These are phyloP conservation scores for Colletotrichum sp. DNA, from an alignment of 2,329 filamentous ascomycete genomes.

Conservation along the genomic window DNA sequence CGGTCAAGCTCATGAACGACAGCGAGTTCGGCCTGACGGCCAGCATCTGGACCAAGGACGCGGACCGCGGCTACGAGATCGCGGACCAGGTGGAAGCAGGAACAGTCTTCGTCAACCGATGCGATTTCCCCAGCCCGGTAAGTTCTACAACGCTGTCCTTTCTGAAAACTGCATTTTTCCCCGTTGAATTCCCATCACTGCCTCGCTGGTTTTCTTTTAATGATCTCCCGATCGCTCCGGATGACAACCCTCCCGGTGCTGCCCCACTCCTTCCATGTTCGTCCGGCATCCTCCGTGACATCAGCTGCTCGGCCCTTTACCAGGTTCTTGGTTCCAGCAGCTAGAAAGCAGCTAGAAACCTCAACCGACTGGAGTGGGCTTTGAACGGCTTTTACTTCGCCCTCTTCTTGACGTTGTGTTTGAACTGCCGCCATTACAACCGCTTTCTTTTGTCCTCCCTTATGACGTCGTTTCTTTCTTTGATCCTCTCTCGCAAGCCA, in stretches of 20 bases:
- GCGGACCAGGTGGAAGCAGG: conserved; percentile 86
- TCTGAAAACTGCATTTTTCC: background rate
- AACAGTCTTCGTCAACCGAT: conserved; percentile 95
- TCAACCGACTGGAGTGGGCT: background rate
- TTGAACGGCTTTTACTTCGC: background rate
- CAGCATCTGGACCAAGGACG: conserved; percentile 97
- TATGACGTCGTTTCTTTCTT: background rate
- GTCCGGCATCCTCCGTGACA: background rate
- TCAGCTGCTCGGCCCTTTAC: background rate
- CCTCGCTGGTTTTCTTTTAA: background rate
- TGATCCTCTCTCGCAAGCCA: conserved; percentile 21
- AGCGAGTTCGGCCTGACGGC: conserved; percentile 93
- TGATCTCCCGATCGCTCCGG: background rate
- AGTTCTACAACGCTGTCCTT: conserved; percentile 40
- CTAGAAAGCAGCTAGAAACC: background rate
- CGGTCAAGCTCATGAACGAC: conserved; percentile 88
- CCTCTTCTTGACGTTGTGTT: background rate
- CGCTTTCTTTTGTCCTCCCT: background rate
- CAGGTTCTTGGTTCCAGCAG: background rate
- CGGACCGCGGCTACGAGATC: conserved; percentile 74
- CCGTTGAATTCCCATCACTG: background rate
- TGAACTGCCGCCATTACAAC: background rate
- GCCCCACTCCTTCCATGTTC: background rate
- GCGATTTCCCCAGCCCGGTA: conserved; percentile 90
- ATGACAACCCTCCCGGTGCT: conserved; percentile 2